A percentile compares a stretch with the other conserved stretches of the same genome.
Conservation (phyloP, 2,329 filamentous ascomycete species). For the Aureobasidium sp. region DNA sequence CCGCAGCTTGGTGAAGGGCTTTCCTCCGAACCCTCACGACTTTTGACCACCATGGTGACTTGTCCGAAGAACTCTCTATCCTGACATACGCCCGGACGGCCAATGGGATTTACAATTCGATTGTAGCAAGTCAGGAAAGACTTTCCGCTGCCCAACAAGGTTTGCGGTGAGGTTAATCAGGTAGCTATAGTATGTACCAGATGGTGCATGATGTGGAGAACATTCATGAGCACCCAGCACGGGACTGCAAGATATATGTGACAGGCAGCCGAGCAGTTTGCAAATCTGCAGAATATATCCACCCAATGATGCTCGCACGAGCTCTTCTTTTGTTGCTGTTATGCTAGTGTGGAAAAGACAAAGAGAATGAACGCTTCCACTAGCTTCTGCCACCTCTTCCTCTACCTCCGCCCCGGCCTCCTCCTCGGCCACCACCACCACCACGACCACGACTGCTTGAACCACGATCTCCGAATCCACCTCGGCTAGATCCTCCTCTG, state of each 20-base stretch:
- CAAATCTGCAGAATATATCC: neutral
- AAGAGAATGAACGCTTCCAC: neutral
- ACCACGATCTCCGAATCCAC: conserved; percentile 6
- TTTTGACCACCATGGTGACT: too few relatives aligned
- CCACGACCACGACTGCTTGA: neutral
- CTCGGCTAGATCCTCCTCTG: neutral
- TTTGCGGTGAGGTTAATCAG: neutral
- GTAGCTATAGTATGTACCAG: neutral
- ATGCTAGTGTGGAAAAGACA: neutral
- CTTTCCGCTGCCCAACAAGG: neutral
- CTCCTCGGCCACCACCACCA: neutral
- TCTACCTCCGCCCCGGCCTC: neutral
- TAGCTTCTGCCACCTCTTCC: neutral
- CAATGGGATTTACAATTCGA: neutral
- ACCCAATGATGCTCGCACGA: neutral
- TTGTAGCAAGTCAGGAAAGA: neutral
- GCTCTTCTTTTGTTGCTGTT: neutral
- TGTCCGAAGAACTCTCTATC: neutral
- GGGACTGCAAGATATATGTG: neutral
- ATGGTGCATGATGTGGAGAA: neutral
- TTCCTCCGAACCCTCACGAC: too few relatives aligned
- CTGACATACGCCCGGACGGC: neutral
- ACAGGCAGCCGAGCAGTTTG: neutral
- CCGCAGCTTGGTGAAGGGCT: too few relatives aligned
- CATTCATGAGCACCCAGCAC: neutral